Evolutionary conservation across 163 green algal species (phyloP), one percentile per base, ranked within the genome.

Genomic region (Volvox carteri): DNA sequence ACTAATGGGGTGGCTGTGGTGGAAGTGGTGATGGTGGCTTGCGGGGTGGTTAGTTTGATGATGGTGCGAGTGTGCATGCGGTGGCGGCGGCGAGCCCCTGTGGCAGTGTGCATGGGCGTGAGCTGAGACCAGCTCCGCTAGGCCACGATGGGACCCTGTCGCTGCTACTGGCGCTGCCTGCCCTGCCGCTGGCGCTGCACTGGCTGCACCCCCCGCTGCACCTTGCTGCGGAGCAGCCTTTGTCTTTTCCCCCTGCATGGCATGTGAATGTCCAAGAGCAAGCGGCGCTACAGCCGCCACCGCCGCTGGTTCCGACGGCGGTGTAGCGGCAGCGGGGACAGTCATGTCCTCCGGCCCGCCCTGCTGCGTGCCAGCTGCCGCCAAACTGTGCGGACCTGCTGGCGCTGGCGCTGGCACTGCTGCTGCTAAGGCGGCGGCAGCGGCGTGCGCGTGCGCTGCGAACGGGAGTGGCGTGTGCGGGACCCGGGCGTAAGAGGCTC

Each of bases 21-120:
- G 70, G 70, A 14, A 23, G 23, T 81, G 73, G 44, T 58, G 60
- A n/a, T 62, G 78, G 4, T 52, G 60, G 2, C 2, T 14, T 23
- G 54, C 54, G 35, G 23, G n/a, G 1, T 6, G 52, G 21, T 74
- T 52, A 23, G 0, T 16, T 8, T n/a, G 60, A 1, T 28, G 41
- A 0, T 6, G 58, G 2, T n/a, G 39, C 25, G n/a, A n/a, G n/a
- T n/a, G n/a, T n/a, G n/a, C n/a, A n/a, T n/a, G n/a, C 58, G 78
- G 56, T 8, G 79, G 79, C 30, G 79, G 79, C 60, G 79, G 79
- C 28, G 79, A 86, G 58, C 79, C 79, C 8, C 79, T 41, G 79
- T 86, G 79, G 79, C 44, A 54, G 79, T 78, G 19, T 7, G 62
- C 79, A 18, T 85, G 77, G 14, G 37, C 77, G 37, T 85, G 78